Base-by-base conservation (phyloP, 1,284 basidiomycete species). In the Thecaphora thlaspeos region DNA sequence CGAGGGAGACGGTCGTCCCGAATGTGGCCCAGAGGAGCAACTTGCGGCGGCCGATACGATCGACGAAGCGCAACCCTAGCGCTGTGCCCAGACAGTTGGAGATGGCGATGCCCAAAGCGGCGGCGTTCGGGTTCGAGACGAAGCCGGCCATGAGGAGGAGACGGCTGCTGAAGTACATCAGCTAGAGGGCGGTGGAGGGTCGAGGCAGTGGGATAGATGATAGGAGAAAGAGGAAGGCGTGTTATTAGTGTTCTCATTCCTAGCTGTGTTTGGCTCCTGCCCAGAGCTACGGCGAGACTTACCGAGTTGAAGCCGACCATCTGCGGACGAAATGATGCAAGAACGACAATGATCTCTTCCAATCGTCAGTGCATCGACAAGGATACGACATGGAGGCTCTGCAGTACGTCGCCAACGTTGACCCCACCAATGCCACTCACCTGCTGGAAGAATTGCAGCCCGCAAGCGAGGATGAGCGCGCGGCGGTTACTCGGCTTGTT, bases 61-160 rank as follows among this genome's bases (percentile, higher is more conserved):
- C 72, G 22, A 74, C 58, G 26, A 65, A 62, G 4, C 66, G 42
- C 51, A 74, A 55, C 17, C 70, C 67, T 2, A 68, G 24, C 4
- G 53, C 50, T 3, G 72, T 74, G 4, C 72, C 72, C 1, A 56
- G 37, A 30, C 66, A 68, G 52, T 74, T 74, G 43, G 70, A 66
- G 0, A 73, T 26, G 1, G 72, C 70, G 17, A 74, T 67, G 1
- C 57, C 54, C 1, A 71, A 49, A 4, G 70, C 69, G 12, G 69
- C 65, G 11, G 57, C 55, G 23, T 71, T 73, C 3, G 72, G 72
- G 40, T 74, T 74, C 12, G 53, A 44, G 3, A 46, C 46, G 41
- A 74, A 74, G 3, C 70, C 70, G 30, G 66, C 66, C 60, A 71
- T 71, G 36, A 60, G 50, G 24, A 74, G 48, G 19, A 74, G 46